Evolutionary conservation across 768 basidiomycete genomes (phyloP), one percentile per base, ranked within the genome.

Genomic region (Boletus fagicola): DNA sequence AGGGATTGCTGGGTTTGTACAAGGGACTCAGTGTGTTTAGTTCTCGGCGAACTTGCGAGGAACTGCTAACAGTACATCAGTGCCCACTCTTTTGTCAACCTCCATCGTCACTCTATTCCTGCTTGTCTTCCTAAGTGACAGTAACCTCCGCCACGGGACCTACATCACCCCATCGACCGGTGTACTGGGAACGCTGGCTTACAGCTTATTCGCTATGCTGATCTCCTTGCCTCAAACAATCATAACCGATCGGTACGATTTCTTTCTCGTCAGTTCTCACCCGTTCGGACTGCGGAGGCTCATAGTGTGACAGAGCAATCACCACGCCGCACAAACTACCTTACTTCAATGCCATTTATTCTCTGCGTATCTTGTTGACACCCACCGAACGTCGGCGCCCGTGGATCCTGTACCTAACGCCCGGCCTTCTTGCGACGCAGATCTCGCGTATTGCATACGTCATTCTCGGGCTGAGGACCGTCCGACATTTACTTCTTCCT

Each of bases 401-500:
- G 3, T 94, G 90, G 90, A 78, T 86, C 39, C 69, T 94, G 44
- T 94, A 91, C 68, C 63, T 90, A 42, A 92, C 91, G 1, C 92
- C 92, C 0, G 92, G 83, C 16, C 73, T 87, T 42, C 72, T 83
- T 38, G 65, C 73, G 3, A 72, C 77, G 0, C 72, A 82, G 46
- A 61, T 79, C 6, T 52, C 75, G 20, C 80, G 81, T 56, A 72
- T 84, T 15, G 62, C 70, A 11, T 83, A 80, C 54, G 68, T 76
- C 36, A 73, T 80, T 43, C 65, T 83, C 28, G 70, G 78, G 33
- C 65, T 81, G 33, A 71, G 77, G 35, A 65, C 73, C 6, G 56
- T 82, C 31, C 73, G 80, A n/a, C 59, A 81, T 2, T 70, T 90
- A 15, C 79, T 93, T 59, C 73, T 87, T 11, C 81, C 88, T 18